Base-by-base conservation (phyloP, 331 rosid species). In the Telfairia occidentalis region DNA sequence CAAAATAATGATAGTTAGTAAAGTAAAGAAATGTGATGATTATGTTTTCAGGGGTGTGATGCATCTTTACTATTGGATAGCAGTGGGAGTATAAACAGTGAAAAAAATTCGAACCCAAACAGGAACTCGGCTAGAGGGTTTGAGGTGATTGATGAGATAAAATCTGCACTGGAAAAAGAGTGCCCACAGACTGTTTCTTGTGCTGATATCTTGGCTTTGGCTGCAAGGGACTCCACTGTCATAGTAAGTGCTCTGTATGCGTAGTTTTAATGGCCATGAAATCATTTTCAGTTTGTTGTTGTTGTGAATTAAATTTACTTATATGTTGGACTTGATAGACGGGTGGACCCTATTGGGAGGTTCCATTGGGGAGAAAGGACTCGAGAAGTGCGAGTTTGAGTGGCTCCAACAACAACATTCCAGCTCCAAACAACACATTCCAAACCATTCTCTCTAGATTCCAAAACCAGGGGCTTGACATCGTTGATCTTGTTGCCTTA, bases 381-480 rank as follows among this genome's bases (percentile, higher is more conserved):
- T 85, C 98, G 0, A 82, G 75, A 35, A 84, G 78, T 29, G 92
- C 96, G 26, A 92, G 98, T 79, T 46, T 92, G 37, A 90, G 92
- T 76, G 96, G 96, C 78, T 92, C 98, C 9, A 92, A 92, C 89
- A 80, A 84, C 85, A 74, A 90, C 82, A 90, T 92, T 80, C 96
- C 96, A 55, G 98, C 96, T 38, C 97, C 98, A 15, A 90, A 92
- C 86, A 92, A 85, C 85, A 90, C 97, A 38, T 90, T 92, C 80
- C 80, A 85, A 71, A 90, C 97, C 72, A 82, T 92, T 73, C 85
- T 89, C 85, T 86, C 92, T 13, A 92, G 89, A 60, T 92, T 92
- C 81, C 89, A 87, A 81, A 81, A 84, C n/a, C 84, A 87, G 57
- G 92, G 94, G 4, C 96, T 92, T 60, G 80, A 92, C 74, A 71